A percentile compares a stretch with the other conserved stretches of the same genome.
Evolutionary conservation across 495 filamentous ascomycete species (phyloP).

Genomic region (Darksidea phi): DNA sequence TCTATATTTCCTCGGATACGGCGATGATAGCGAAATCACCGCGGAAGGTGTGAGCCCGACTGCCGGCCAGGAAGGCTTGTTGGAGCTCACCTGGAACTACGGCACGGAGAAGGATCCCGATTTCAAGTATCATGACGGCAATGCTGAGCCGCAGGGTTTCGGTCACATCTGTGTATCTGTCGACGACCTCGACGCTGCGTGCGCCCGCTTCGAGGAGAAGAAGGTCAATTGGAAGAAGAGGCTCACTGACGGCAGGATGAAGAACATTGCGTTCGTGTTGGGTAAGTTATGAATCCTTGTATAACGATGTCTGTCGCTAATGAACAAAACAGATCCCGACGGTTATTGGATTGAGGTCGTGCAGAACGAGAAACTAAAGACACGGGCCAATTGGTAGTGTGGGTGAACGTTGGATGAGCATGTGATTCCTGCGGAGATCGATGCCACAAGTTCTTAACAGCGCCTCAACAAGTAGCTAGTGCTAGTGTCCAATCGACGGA

Average conservation of each 20-base stretch:
- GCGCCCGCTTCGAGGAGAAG: slow-evolving; percentile 75
- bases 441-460: too few relatives aligned
- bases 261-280: slow-evolving; percentile 88
- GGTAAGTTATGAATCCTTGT: slow-evolving; percentile 33
- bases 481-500: too few relatives aligned
- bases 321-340: slow-evolving; percentile 69
- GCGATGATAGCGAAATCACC: slow-evolving; percentile 50
- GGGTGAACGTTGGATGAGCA: too few relatives aligned
- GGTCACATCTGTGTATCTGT: slow-evolving; percentile 90
- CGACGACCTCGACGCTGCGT: slow-evolving; percentile 83
- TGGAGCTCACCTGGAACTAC: slow-evolving; percentile 96
- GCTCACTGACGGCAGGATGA: slow-evolving; percentile 87
- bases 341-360: slow-evolving; percentile 90
- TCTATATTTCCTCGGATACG: slow-evolving; percentile 90
- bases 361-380: slow-evolving; percentile 64
- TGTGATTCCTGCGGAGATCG: too few relatives aligned
- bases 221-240: slow-evolving; percentile 91
- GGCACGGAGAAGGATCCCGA: slow-evolving; percentile 86
- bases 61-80: slow-evolving; percentile 72
- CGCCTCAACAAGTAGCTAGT: too few relatives aligned
- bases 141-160: slow-evolving; percentile 87
- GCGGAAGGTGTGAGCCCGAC: slow-evolving; percentile 54
- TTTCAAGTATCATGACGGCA: slow-evolving; percentile 90
- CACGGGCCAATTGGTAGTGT: slow-evolving; percentile 52
- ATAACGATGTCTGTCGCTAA: not conserved